Percentiles rank a stretch among this genome's conserved stretches.
Conservation (phyloP, 1,139 yeast genomes). For the Sugiyamaella pinicola region DNA sequence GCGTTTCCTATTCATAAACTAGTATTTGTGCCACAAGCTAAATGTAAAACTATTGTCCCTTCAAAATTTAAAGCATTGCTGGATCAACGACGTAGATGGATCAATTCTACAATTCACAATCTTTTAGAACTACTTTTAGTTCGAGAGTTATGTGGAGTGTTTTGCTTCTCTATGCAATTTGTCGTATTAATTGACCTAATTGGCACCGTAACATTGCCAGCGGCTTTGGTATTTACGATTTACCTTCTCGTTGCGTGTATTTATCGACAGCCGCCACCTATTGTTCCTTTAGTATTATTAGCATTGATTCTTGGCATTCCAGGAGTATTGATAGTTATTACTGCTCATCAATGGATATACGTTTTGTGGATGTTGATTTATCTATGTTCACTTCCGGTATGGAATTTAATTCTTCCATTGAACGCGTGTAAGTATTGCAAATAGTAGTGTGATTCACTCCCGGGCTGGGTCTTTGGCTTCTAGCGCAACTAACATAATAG, state of each 20-base stretch:
- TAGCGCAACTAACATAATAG: slow-evolving; percentile 35
- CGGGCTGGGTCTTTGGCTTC: too few species aligned
- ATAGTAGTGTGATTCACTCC: too few species aligned
- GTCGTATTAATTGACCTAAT: slow-evolving; percentile 42
- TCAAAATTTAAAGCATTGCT: slow-evolving; percentile 38
- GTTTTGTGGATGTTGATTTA: slow-evolving; percentile 78
- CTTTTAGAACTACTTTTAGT: slow-evolving; percentile 41
- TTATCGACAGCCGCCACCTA: slow-evolving; percentile 74
- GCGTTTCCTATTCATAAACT: slow-evolving; percentile 43
- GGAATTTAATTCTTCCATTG: slow-evolving; percentile 85
- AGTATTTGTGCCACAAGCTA: slow-evolving; percentile 42
- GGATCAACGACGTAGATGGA: slow-evolving; percentile 46
- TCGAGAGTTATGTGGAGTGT: slow-evolving; percentile 43
- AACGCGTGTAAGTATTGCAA: slow-evolving; percentile 57
- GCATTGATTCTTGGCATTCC: slow-evolving; percentile 83
- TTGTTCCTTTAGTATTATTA: slow-evolving; percentile 71
- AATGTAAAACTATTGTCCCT: slow-evolving; percentile 42
- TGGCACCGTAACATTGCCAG: slow-evolving; percentile 71
- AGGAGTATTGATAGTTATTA: slow-evolving; percentile 74
- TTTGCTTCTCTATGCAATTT: slow-evolving; percentile 45
- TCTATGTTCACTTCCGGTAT: slow-evolving; percentile 76
- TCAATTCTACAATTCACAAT: slow-evolving; percentile 44
- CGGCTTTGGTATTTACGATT: slow-evolving; percentile 78
- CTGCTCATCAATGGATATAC: slow-evolving; percentile 73
- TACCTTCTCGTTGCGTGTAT: slow-evolving; percentile 75